phyloP scores from a whole-genome alignment of 1,284 basidiomycete genomes.

The Laetiporus sulphureus region DNA sequence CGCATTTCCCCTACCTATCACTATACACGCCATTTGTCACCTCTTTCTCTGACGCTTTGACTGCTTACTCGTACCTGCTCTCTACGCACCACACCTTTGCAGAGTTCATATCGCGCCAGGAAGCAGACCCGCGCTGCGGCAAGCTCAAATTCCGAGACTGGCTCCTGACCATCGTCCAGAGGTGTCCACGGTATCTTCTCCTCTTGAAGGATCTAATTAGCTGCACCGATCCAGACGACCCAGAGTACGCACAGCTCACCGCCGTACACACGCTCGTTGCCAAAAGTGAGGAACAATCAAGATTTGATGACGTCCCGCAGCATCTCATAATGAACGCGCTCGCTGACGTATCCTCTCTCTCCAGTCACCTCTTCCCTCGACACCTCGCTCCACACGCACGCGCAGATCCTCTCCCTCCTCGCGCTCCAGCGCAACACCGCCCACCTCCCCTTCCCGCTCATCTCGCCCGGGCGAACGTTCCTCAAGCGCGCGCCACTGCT shows the following conservation, averaged over 20 bases:
- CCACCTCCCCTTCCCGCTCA: constrained; percentile 69
- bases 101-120: constrained; percentile 51
- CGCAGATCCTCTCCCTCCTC: constrained; percentile 66
- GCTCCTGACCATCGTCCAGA: constrained; percentile 81
- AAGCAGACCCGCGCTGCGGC: constrained; percentile 60
- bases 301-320: no score
- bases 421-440: constrained; percentile 71
- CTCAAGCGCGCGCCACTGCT: constrained; percentile 60
- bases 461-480: constrained; percentile 73
- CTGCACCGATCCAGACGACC: constrained; percentile 55
- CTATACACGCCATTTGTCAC: constrained; percentile 81
- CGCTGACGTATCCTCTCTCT: constrained; percentile 4
- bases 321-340: not conserved
- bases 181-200: constrained; percentile 80
- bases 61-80: constrained; percentile 45
- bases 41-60: constrained; percentile 63
- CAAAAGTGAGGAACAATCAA: constrained; percentile 67
- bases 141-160: constrained; percentile 75
- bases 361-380: constrained; percentile 75
- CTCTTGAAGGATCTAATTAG: constrained; percentile 73
- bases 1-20: constrained; percentile 49
- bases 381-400: constrained; percentile 69
- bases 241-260: constrained; percentile 55
- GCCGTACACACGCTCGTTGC: constrained; percentile 61
- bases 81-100: constrained; percentile 51